Evolutionary conservation across 495 filamentous ascomycete species (phyloP).

Genomic region (Aspergillus kassunensis): DNA sequence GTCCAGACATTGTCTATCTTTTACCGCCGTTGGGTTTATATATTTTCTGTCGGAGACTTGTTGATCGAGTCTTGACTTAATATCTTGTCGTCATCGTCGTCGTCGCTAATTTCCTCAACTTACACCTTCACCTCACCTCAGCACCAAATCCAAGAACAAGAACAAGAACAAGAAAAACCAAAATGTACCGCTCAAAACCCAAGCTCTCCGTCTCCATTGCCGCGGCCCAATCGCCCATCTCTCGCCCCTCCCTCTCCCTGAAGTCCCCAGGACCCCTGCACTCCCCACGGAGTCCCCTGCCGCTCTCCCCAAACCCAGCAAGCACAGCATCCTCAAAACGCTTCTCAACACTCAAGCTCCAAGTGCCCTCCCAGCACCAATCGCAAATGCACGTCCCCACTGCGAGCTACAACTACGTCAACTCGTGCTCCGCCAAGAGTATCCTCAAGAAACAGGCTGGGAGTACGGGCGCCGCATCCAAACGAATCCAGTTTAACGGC

Average conservation of each 20-base stretch:
- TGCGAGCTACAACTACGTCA: conserved; percentile 42
- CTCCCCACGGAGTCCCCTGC: conserved; percentile 42
- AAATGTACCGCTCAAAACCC: conserved; percentile 28
- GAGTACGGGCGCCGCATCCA: neutral
- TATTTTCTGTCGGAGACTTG: neutral
- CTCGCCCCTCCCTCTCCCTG: conserved; percentile 36
- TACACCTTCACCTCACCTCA: neutral
- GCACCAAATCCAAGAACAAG: neutral
- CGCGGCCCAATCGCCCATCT: conserved; percentile 27
- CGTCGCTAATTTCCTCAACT: neutral
- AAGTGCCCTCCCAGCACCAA: conserved; percentile 38
- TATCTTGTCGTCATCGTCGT: neutral
- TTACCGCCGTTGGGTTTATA: conserved; percentile 7
- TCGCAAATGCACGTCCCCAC: conserved; percentile 15
- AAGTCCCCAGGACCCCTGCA: conserved; percentile 38
- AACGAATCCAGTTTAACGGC: conserved; percentile 44
- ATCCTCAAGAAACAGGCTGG: conserved; percentile 47
- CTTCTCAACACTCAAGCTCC: conserved; percentile 40
- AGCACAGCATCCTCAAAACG: conserved; percentile 43
- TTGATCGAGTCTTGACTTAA: conserved; percentile 7
- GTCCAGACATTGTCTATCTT: conserved; percentile 11
- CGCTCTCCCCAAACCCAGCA: conserved; percentile 35
- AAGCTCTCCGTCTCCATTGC: conserved; percentile 49
- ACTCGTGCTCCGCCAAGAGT: conserved; percentile 47
- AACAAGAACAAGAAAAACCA: neutral